Percentiles rank a stretch among this genome's conserved stretches.
Evolutionary conservation across 495 filamentous ascomycete genomes (phyloP).

Genomic region (Rostrohypoxylon terebratum): DNA sequence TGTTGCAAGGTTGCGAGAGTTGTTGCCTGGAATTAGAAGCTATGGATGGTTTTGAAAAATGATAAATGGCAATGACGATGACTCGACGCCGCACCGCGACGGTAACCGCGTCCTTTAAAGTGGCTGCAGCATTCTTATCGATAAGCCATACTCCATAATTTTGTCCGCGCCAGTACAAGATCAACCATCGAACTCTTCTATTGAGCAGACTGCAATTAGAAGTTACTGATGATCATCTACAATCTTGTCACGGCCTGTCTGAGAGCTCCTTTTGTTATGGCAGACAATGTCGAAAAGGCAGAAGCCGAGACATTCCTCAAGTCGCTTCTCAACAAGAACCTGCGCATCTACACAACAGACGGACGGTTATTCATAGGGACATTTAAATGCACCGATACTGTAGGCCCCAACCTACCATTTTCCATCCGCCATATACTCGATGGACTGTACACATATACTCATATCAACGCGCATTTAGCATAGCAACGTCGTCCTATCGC

Average conservation of each 20-base stretch:
- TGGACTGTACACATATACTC: background rate
- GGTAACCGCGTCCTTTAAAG: conserved; percentile 21
- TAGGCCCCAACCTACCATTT: conserved; percentile 53
- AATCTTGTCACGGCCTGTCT: background rate
- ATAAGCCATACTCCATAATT: conserved; percentile 27
- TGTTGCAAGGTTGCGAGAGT: background rate
- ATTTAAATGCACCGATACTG: conserved; percentile 95
- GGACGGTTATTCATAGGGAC: conserved; percentile 87
- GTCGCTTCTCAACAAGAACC: conserved; percentile 71
- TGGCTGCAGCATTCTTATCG: conserved; percentile 29
- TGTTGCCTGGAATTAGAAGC: conserved; percentile 23
- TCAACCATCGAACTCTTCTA: background rate
- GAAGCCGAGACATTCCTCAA: conserved; percentile 57
- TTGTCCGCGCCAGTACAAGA: background rate
- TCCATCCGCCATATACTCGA: background rate
- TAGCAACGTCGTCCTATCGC: conserved; percentile 83
- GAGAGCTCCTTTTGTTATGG: conserved; percentile 4
- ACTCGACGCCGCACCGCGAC: conserved; percentile 39
- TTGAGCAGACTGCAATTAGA: background rate
- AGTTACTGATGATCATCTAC: background rate
- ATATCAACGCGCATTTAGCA: conserved; percentile 48
- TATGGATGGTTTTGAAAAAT: conserved; percentile 6
- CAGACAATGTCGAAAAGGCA: conserved; percentile 42
- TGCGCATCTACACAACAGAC: conserved; percentile 87
- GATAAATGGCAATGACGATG: conserved; percentile 31